Evolutionary conservation across 306 rosid species (phyloP).

Genomic region (Prunus armeniaca): DNA sequence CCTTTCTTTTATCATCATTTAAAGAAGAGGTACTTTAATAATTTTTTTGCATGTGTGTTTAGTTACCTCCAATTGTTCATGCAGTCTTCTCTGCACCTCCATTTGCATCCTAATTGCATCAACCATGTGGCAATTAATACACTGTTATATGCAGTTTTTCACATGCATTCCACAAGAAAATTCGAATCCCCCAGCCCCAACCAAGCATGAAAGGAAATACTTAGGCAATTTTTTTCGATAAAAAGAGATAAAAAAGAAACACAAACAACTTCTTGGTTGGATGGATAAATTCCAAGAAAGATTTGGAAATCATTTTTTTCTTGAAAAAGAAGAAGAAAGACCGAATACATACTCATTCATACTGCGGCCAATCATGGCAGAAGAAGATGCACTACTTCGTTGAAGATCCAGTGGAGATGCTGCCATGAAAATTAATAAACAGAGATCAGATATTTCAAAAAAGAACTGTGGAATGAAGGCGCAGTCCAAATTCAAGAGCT

Average conservation of each 20-base stretch:
- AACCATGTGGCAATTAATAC: constrained; percentile 66
- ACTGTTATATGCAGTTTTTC: constrained; percentile 40
- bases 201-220: constrained; percentile 10
- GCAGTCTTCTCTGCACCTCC: constrained; percentile 98
- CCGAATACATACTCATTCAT: constrained; percentile 76
- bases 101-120: constrained; percentile 95
- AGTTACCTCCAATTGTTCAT: constrained; percentile 92
- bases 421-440: constrained; percentile 35
- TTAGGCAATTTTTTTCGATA: background rate
- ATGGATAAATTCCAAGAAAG: background rate
- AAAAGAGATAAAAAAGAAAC: too few species aligned
- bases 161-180: constrained; percentile 44
- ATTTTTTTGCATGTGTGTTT: background rate
- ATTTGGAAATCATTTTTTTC: background rate
- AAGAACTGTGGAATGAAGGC: background rate
- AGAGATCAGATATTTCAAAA: background rate
- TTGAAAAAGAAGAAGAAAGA: background rate
- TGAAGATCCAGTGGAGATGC: constrained; percentile 86
- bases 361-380: constrained; percentile 82
- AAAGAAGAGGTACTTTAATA: too few species aligned
- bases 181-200: constrained; percentile 33
- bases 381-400: constrained; percentile 78
- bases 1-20: background rate
- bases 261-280: background rate
- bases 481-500: background rate